Evolutionary conservation across 1,284 basidiomycete species (phyloP), one percentile per base, ranked within the genome.

Genomic region (Rhodofomes roseus): DNA sequence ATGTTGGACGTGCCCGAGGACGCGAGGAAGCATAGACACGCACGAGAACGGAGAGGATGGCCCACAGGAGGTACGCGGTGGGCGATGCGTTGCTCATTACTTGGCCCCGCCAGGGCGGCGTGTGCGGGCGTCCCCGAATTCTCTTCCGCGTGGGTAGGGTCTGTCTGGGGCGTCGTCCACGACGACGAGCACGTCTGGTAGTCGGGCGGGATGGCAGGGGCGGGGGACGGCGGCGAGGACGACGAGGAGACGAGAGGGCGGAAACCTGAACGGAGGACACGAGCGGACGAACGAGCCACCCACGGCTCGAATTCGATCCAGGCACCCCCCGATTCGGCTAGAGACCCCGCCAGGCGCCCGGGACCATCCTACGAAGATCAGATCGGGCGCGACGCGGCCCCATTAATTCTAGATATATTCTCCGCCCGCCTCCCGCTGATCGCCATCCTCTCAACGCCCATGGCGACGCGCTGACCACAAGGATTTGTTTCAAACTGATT

Each of bases 61-160:
- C 80, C 87, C 88, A 90, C 56, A 88, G 79, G 50, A 89, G 79
- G 70, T 82, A 90, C 60, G 86, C 84, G 50, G 86, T 80, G 11
- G 87, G 80, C 51, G 87, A 88, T 65, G 86, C 86, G 70, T 77
- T 80, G 72, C 81, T 82, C 86, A 90, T 89, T 52, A 52, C 50
- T 52, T 48, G 31, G 31, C 31, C 50, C 50, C 31, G 50, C 54
- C 54, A 55, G 61, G 43, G 54, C 43, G 56, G 54, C 54, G 54
- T 52, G 31, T 52, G 50, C n/a, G 50, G 4, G 50, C 31, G 29
- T 34, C 50, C 29, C n/a, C n/a, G n/a, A n/a, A n/a, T n/a, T n/a
- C n/a, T n/a, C n/a, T n/a, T n/a, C n/a, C n/a, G n/a, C n/a, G n/a
- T n/a, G n/a, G n/a, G n/a, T n/a, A n/a, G n/a, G n/a, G n/a, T n/a